Percentiles rank a stretch among this genome's conserved stretches.
Evolutionary conservation across 2,329 filamentous ascomycete genomes (phyloP).

Genomic region (Fusarium pilosicola): DNA sequence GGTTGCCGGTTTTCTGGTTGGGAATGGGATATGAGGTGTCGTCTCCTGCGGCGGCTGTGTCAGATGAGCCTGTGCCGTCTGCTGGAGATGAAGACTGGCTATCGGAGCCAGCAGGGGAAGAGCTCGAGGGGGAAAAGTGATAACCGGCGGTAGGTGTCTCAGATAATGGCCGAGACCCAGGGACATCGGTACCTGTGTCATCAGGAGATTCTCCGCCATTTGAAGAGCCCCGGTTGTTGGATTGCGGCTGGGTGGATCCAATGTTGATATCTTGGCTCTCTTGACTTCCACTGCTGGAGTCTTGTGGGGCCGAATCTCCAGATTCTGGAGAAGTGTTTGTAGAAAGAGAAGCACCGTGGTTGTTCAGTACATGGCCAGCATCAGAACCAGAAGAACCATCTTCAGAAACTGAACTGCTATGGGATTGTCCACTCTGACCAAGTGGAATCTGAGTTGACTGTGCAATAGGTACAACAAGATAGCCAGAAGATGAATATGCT

Average conservation of each 20-base stretch:
- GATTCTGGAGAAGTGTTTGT: not conserved
- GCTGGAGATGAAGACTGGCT: not conserved
- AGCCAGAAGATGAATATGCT: constrained; percentile 20
- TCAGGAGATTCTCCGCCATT: not conserved
- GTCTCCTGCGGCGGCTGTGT: accelerated
- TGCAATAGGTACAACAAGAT: not conserved
- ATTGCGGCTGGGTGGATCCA: not conserved
- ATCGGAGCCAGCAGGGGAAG: not conserved
- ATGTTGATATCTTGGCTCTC: not conserved
- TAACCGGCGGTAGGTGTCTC: not conserved
- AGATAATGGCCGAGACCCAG: not conserved
- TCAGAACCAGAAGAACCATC: not conserved
- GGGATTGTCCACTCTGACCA: not conserved
- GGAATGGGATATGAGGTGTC: not conserved
- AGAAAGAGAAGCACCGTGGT: not conserved
- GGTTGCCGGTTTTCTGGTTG: not conserved
- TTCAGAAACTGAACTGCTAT: not conserved
- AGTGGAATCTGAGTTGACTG: not conserved
- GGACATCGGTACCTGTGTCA: not conserved
- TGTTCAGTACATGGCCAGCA: not conserved
- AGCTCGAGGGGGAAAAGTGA: not conserved
- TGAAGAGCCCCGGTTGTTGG: not conserved
- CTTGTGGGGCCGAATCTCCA: not conserved
- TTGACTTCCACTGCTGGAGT: not conserved
- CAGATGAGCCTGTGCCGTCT: not conserved